Evolutionary conservation across 139 green algal species (phyloP).

Genomic region (Chara braunii): DNA sequence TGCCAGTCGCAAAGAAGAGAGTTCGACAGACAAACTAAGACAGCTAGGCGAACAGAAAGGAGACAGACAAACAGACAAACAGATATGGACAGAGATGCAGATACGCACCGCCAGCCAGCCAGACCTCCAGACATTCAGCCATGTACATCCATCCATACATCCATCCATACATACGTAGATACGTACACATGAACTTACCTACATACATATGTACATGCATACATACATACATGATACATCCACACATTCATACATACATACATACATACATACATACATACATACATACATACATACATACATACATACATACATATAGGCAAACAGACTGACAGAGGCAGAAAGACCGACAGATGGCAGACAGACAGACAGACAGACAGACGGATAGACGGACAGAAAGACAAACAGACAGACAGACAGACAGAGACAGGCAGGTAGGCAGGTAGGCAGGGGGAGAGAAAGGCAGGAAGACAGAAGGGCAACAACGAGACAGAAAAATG

Average conservation of each 20-base stretch:
- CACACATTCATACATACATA: neutral
- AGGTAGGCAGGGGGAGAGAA: neutral
- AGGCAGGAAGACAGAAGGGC: neutral
- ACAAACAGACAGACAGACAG: constrained; percentile 6
- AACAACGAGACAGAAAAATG: constrained; percentile 7
- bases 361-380: neutral
- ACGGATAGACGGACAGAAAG: neutral
- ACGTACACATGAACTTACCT: no score
- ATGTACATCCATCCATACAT: no score
- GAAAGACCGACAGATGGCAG: neutral
- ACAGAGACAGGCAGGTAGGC: neutral
- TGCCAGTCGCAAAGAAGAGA: no score
- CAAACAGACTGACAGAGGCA: neutral
- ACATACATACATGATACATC: no score
- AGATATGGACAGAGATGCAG: no score
- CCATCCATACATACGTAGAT: no score
- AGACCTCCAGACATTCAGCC: no score
- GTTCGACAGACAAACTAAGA: no score
- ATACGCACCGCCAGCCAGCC: no score
- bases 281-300: neutral
- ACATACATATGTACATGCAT: no score
- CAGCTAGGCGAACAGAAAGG: no score
- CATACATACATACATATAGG: neutral
- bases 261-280: neutral
- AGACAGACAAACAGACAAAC: no score